A percentile compares a stretch with the other conserved stretches of the same genome.
Evolutionary conservation across 2,329 filamentous ascomycete species (phyloP).

Genomic region (Apiospora hydei): DNA sequence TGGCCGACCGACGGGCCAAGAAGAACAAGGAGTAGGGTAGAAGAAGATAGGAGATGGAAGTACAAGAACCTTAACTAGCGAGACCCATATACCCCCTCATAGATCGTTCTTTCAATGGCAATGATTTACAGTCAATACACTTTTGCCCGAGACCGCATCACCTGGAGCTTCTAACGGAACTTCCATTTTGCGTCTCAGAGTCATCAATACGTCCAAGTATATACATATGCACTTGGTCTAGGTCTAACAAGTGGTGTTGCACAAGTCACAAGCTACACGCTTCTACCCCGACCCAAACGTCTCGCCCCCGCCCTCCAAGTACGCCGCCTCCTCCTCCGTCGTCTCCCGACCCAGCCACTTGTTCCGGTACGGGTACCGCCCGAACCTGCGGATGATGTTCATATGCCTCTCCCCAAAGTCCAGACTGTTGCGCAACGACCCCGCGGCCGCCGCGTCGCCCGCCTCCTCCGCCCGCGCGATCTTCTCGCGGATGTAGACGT

Average conservation of each 20-base stretch:
- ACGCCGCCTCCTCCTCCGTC: slow-evolving; percentile 52
- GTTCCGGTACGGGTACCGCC: slow-evolving; percentile 59
- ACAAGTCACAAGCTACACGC: not conserved
- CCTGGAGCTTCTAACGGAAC: no score
- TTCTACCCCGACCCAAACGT: slow-evolving; percentile 30
- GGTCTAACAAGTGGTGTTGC: no score
- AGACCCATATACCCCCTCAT: not conserved
- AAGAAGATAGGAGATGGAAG: not conserved
- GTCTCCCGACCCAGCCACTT: slow-evolving; percentile 47
- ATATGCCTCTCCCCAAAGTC: slow-evolving; percentile 46
- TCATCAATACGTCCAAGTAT: no score
- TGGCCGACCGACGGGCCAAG: slow-evolving; percentile 39
- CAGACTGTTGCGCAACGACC: slow-evolving; percentile 19
- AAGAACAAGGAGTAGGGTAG: slow-evolving; percentile 24
- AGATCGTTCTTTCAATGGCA: not conserved
- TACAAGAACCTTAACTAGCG: not conserved
- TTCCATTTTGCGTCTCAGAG: no score
- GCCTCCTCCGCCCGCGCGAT: not conserved
- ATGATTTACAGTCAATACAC: no score
- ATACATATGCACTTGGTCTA: no score
- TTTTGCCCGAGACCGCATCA: no score
- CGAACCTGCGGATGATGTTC: slow-evolving; percentile 52
- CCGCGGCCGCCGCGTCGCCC: slow-evolving; percentile 16
- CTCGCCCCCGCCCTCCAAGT: slow-evolving; percentile 43
- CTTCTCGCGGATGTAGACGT: slow-evolving; percentile 25